Conservation (phyloP, 345 rosid genomes). For the Citrus cavaleriei region DNA sequence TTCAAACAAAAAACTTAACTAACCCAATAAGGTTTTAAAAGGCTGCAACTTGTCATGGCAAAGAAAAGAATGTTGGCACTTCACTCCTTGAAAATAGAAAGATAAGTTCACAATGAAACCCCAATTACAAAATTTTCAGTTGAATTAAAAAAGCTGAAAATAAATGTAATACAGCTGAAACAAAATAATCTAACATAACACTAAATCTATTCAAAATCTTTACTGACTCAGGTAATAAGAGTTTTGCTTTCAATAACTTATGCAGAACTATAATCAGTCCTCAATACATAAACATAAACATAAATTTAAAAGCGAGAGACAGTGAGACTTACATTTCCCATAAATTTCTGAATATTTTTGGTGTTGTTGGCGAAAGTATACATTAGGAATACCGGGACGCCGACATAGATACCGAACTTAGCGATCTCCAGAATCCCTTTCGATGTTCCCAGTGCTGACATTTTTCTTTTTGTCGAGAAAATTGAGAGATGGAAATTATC, state of each 20-base stretch:
- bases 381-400: slow-evolving; percentile 70
- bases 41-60: background rate
- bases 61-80: background rate
- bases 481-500: background rate
- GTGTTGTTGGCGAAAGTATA: slow-evolving; percentile 75
- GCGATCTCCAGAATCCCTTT: slow-evolving; percentile 79
- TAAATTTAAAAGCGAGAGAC: background rate
- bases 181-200: background rate
- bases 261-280: background rate
- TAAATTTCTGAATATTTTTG: slow-evolving; percentile 75
- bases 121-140: background rate
- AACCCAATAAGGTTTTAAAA: background rate
- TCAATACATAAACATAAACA: background rate
- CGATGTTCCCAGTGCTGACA: slow-evolving; percentile 73
- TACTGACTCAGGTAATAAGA: background rate
- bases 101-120: background rate
- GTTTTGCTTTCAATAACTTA: background rate
- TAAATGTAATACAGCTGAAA: too few species aligned
- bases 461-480: slow-evolving; percentile 15
- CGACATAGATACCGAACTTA: slow-evolving; percentile 75
- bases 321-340: slow-evolving; percentile 59
- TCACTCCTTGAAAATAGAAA: background rate
- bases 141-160: background rate
- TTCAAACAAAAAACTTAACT: background rate
- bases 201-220: background rate